Base-by-base conservation (phyloP, 1,284 basidiomycete genomes). In the Pseudozyma hubeiensis region DNA sequence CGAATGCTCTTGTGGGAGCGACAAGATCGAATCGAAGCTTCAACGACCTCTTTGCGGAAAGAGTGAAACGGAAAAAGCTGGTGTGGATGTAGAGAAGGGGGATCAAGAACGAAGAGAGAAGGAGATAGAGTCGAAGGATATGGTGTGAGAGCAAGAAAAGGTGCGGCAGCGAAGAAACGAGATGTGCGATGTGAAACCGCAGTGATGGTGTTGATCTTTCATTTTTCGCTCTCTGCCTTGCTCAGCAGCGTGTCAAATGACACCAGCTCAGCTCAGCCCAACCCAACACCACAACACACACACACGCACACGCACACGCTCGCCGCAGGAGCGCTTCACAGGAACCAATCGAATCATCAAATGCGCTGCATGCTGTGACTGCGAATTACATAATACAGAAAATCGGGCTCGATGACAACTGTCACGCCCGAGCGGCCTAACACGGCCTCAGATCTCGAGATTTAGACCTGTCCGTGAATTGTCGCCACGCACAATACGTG, bases 161-260 rank as follows among this genome's bases (percentile, higher is more conserved):
- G 30, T 40, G 9, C 14, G 14, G 30, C 19, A 24, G 50, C 30
- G 51, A 37, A 35, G 40, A 59, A 19, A 7, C 13, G 10, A 46
- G 39, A 44, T 40, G 49, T 64, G 54, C 50, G 61, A 55, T 41
- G 24, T 24, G 24, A 24, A 24, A 24, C 35, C 34, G 33, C 11
- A 19, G 10, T 46, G 41, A 53, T 34, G 45, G 59, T 62, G 59
- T 62, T 62, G 53, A 44, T 62, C 59, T 61, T 45, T 45, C 40
- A 31, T 35, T 40, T 58, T 43, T 51, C 17, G 31, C 14, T 29
- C 30, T 43, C 31, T 24, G 24, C 24, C 24, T 24, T 24, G 24
- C 24, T 24, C 4, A 24, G 24, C 24, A 31, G 35, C 41, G 30
- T 34, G 13, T 17, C 9, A 39, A 14, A 16, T 41, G 7, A 11